These are phyloP conservation scores for Eurotiales sp. DNA, from an alignment of 2,329 filamentous ascomycete species.

Conservation along the genomic window DNA sequence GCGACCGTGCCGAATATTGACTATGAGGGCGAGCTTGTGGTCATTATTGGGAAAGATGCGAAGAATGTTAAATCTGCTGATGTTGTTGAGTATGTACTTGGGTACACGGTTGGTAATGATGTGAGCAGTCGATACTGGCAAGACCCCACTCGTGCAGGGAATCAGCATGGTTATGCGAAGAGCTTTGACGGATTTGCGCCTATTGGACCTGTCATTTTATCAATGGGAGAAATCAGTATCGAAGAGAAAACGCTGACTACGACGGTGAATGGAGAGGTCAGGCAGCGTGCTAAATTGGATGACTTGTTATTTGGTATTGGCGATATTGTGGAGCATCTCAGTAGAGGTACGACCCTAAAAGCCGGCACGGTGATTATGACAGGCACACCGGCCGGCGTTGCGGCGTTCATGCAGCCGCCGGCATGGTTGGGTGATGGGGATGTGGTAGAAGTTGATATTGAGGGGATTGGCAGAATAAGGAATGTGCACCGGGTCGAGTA, in stretches of 20 bases:
- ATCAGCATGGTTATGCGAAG: background rate
- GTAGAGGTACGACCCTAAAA: background rate
- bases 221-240: too few species aligned
- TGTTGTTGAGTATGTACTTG: background rate
- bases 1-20: too few species aligned
- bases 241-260: background rate
- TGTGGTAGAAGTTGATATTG: background rate
- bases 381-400: background rate
- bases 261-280: background rate
- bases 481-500: background rate
- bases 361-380: background rate
- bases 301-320: background rate
- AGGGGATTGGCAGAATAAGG: background rate
- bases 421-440: background rate
- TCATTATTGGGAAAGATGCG: conserved; percentile 15
- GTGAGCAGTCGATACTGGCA: background rate
- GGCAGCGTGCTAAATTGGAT: background rate
- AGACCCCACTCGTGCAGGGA: background rate
- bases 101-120: background rate
- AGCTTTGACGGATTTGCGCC: background rate
- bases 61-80: background rate
- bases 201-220: background rate
- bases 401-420: background rate
- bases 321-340: background rate
- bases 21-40: background rate